Base-by-base conservation (phyloP, 768 basidiomycete genomes). In the Coprinopsis sp. region DNA sequence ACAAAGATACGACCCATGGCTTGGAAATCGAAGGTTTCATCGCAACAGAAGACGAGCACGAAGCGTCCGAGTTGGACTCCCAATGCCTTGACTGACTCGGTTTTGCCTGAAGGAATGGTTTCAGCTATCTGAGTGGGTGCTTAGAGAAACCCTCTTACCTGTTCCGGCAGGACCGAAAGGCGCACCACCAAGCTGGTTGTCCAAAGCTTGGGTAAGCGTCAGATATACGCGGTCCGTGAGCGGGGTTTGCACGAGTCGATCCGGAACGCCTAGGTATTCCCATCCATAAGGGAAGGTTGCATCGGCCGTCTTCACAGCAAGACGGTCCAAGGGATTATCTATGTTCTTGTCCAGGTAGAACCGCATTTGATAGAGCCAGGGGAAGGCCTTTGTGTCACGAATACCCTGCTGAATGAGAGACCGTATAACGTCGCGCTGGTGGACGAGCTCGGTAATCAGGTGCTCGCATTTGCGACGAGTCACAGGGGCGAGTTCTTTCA, bases 1-100 rank as follows among this genome's bases (percentile, higher is more conserved):
- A 98, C 84, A 62, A 99, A 99, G 56, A 99, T 98, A 52, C 96
- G 89, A 52, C 96, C 96, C 96, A 99, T 98, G 1, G 96, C 96
- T 63, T 98, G 94, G 75, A 98, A 98, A 66, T 99, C 96, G 66
- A 99, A 98, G 0, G 91, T 96, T 64, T 99, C 96, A 65, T 99
- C 96, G 60, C 96, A 99, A 63, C 96, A 98, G 71, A 99, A 99
- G n/a, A 99, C 96, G 38, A 99, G 76, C n/a, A 99, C 96, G 59
- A 99, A 99, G 29, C 96, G 84, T 31, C 96, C 96, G 4, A 99
- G 81, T 58, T 96, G 94, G 2, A 97, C 91, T 40, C 96, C 96
- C 18, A 99, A 82, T 2, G 96, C 94, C 66, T 99, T 99, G 62
- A 99, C 96, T 1, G 96, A 98, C 67, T 99, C 96, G 0, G 96